Percentiles rank a stretch among this genome's conserved stretches.
phyloP scores from a whole-genome alignment of 1,284 basidiomycete species.

The Vanrija sp. region DNA sequence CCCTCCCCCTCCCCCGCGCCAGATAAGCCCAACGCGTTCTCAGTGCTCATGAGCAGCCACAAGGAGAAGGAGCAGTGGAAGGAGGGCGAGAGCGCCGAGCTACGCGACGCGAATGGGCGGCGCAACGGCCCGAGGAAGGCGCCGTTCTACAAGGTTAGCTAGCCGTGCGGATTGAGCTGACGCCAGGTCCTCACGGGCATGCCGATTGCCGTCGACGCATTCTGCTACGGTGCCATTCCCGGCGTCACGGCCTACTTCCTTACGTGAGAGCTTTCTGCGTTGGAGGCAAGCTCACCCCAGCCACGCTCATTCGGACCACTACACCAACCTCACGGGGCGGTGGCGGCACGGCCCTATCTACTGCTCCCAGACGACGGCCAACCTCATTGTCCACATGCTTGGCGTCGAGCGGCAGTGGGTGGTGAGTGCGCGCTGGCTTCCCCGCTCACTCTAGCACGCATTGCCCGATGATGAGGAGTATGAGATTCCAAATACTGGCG shows the following conservation, averaged over 20 bases:
- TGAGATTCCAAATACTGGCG: slow-evolving; percentile 73
- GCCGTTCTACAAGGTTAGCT: slow-evolving; percentile 81
- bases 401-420: slow-evolving; percentile 84
- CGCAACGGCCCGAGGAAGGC: slow-evolving; percentile 64
- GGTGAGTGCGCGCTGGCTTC: slow-evolving; percentile 50
- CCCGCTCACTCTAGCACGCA: slow-evolving; percentile 32
- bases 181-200: slow-evolving; percentile 74
- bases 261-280: slow-evolving; percentile 60
- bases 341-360: slow-evolving; percentile 94
- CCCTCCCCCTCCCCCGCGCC: slow-evolving; percentile 17
- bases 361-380: slow-evolving; percentile 86
- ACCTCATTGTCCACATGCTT: slow-evolving; percentile 83
- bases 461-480: slow-evolving; percentile 75
- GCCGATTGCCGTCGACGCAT: slow-evolving; percentile 95
- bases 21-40: slow-evolving; percentile 58
- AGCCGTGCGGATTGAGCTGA: background rate
- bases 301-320: slow-evolving; percentile 92
- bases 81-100: slow-evolving; percentile 57
- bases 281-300: slow-evolving; percentile 47
- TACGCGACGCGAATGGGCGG: slow-evolving; percentile 36
- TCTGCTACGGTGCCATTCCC: slow-evolving; percentile 86
- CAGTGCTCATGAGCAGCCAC: slow-evolving; percentile 73
- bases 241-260: slow-evolving; percentile 83
- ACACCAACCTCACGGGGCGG: slow-evolving; percentile 77
- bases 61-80: slow-evolving; percentile 79